Base-by-base conservation (phyloP, 768 basidiomycete genomes). In the Suillus occidentalis region DNA sequence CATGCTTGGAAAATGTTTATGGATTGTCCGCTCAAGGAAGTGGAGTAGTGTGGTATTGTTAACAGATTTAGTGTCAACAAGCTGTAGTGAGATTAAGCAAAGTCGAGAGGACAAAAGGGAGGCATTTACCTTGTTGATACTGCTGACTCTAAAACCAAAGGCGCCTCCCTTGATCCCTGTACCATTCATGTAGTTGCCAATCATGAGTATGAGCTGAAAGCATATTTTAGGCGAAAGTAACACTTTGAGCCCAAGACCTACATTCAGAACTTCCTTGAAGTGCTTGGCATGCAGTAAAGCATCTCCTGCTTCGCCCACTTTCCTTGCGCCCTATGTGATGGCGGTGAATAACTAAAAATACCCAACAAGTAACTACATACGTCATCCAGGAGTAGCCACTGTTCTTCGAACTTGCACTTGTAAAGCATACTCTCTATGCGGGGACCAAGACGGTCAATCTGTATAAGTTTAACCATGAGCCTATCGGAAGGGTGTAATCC, bases 101-200 rank as follows among this genome's bases (percentile, higher is more conserved):
- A 9, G 45, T 53, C 4, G 31, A 59, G 13, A 42, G n/a, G 34
- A 18, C 20, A 40, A 9, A 53, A 62, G 28, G 10, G 7, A 57
- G 22, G 67, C 5, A 52, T 79, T 67, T 71, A 89, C 95, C 84
- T 95, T 95, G 80, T 99, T 99, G 77, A 99, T 96, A 76, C 95
- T 97, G 79, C 94, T 95, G 61, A 99, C 88, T 71, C 92, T 88
- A 85, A 99, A 99, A 65, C 97, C 97, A 70, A 93, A 97, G 1
- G 97, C 97, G 39, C 96, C 96, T 63, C 97, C 97, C 75, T 97
- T 97, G 71, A 94, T 85, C 62, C 96, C 95, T 61, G 94, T 91
- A 7, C 95, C 94, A 73, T 99, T 99, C 90, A 99, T 95, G 76
- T 95, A 99, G 75, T 99, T 99, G 50, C 97, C 97, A 69, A 99